These are phyloP conservation scores for Neurospora hispaniola DNA, from an alignment of 495 filamentous ascomycete genomes.

Conservation along the genomic window DNA sequence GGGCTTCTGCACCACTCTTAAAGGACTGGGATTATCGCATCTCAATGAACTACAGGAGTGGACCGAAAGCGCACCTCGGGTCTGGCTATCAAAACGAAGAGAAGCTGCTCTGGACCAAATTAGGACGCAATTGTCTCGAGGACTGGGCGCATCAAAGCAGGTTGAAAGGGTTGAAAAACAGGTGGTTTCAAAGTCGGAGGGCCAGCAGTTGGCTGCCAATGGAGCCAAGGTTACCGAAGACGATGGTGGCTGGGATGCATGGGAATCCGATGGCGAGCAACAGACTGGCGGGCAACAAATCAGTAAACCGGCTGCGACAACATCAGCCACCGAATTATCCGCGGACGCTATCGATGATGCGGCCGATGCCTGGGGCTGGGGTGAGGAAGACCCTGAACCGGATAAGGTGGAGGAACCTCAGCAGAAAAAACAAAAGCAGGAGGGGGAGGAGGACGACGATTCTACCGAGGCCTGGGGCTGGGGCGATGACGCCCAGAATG, in stretches of 20 bases:
- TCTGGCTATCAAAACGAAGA: slow-evolving; percentile 79
- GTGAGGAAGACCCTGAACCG: slow-evolving; percentile 37
- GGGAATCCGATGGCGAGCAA: slow-evolving; percentile 53
- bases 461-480: slow-evolving; percentile 60
- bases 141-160: slow-evolving; percentile 48
- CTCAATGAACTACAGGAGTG: slow-evolving; percentile 64
- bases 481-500: slow-evolving; percentile 43
- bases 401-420: slow-evolving; percentile 12
- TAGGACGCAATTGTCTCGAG: slow-evolving; percentile 53
- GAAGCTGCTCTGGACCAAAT: slow-evolving; percentile 66
- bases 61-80: slow-evolving; percentile 63
- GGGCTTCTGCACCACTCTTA: slow-evolving; percentile 52
- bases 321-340: neutral
- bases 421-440: slow-evolving; percentile 12
- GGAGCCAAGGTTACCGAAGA: slow-evolving; percentile 34
- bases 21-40: slow-evolving; percentile 54
- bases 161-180: slow-evolving; percentile 83
- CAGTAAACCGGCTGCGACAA: slow-evolving; percentile 10
- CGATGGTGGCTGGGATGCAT: slow-evolving; percentile 63
- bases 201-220: slow-evolving; percentile 44
- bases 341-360: slow-evolving; percentile 34
- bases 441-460: slow-evolving; percentile 38
- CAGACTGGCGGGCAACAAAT: slow-evolving; percentile 8
- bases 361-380: slow-evolving; percentile 51
- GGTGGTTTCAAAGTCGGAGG: slow-evolving; percentile 57